These are phyloP conservation scores for Dendrobium huoshanense DNA, from an alignment of 106 monocot species.

Conservation along the genomic window DNA sequence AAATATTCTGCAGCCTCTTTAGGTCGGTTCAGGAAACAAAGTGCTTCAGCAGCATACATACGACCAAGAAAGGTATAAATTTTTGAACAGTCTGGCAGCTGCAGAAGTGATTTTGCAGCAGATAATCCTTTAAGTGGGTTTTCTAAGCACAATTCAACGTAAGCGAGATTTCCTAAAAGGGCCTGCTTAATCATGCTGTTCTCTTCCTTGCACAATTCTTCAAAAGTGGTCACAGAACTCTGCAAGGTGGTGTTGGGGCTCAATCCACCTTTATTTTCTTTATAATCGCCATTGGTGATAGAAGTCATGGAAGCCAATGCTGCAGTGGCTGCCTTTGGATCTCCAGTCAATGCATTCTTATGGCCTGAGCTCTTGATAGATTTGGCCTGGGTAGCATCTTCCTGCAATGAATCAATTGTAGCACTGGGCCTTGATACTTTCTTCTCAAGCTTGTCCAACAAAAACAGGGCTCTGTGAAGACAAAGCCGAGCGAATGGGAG, in stretches of 20 bases:
- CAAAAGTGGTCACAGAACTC: constrained; percentile 42
- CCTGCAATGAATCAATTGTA: constrained; percentile 9
- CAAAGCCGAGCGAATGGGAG: constrained; percentile 68
- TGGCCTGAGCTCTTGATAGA: constrained; percentile 15
- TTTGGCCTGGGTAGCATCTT: constrained; percentile 12
- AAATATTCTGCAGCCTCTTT: constrained; percentile 73
- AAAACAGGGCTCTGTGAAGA: constrained; percentile 55
- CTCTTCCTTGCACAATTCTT: constrained; percentile 54
- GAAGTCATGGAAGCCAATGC: not conserved
- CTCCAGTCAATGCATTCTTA: constrained; percentile 18
- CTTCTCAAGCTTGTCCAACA: constrained; percentile 37
- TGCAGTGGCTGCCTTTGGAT: constrained; percentile 30
- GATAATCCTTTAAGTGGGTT: constrained; percentile 57
- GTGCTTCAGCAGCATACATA: constrained; percentile 91
- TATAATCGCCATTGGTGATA: constrained; percentile 35
- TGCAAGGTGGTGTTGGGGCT: constrained; percentile 31
- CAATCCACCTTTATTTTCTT: constrained; percentile 32
- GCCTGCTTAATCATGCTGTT: constrained; percentile 57
- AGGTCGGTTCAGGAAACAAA: constrained; percentile 54
- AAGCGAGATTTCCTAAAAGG: constrained; percentile 64
- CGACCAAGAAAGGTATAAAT: constrained; percentile 55
- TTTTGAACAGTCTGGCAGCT: constrained; percentile 59
- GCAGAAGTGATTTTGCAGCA: constrained; percentile 39
- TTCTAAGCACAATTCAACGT: constrained; percentile 59
- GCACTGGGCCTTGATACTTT: constrained; percentile 10